Evolutionary conservation across 2,329 filamentous ascomycete genomes (phyloP).

Genomic region (Fusarium lateritium): DNA sequence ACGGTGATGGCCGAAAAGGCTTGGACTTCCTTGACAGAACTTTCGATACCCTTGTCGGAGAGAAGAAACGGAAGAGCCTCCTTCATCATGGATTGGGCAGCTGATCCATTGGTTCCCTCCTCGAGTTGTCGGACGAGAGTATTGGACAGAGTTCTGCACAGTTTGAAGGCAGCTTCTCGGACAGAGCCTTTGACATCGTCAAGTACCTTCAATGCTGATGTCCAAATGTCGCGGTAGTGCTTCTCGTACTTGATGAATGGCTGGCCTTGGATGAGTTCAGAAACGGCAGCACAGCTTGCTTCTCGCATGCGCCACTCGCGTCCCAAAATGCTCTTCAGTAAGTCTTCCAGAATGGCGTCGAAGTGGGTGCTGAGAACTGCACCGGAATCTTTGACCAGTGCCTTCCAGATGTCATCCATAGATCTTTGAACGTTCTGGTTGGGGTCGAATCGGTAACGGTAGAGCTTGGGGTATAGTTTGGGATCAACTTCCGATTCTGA

Average conservation of each 20-base stretch:
- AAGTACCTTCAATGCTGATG: constrained; percentile 87
- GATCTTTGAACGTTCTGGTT: constrained; percentile 93
- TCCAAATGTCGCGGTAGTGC: constrained; percentile 89
- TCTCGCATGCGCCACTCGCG: constrained; percentile 95
- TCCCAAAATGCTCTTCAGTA: constrained; percentile 87
- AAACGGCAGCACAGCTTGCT: constrained; percentile 91
- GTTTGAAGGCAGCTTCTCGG: constrained; percentile 81
- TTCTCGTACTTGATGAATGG: constrained; percentile 83
- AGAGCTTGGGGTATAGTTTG: constrained; percentile 95
- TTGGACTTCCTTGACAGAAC: constrained; percentile 88
- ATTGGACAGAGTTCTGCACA: constrained; percentile 88
- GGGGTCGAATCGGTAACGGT: constrained; percentile 93
- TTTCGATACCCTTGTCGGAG: constrained; percentile 90
- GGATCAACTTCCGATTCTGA: constrained; percentile 91
- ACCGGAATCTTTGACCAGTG: constrained; percentile 90
- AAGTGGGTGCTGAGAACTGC: constrained; percentile 85
- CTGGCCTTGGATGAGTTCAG: constrained; percentile 87
- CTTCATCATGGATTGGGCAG: constrained; percentile 83
- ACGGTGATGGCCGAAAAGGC: constrained; percentile 86
- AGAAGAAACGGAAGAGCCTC: constrained; percentile 92
- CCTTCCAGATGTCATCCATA: constrained; percentile 98
- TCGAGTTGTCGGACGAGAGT: constrained; percentile 89
- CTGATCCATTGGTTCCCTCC: constrained; percentile 78
- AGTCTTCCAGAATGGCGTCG: constrained; percentile 88
- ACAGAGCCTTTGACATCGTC: constrained; percentile 98